phyloP scores from a whole-genome alignment of 1,284 basidiomycete species.

The Ustilago trichophora region DNA sequence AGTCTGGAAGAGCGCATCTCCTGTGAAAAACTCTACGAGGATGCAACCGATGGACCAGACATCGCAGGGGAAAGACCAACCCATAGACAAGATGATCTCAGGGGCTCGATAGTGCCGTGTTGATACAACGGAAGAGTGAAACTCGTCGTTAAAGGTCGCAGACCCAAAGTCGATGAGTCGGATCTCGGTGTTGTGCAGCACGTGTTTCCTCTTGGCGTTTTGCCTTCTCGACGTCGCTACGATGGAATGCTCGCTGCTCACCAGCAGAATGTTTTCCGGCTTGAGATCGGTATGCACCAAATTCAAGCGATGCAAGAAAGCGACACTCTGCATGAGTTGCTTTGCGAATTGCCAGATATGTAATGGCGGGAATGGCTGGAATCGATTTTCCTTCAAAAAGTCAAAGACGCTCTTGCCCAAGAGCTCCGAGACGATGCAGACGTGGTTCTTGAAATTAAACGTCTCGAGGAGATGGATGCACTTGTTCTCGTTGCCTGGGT shows the following conservation, averaged over 20 bases:
- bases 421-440: conserved; percentile 95
- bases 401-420: conserved; percentile 98
- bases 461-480: conserved; percentile 94
- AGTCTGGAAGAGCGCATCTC: conserved; percentile 96
- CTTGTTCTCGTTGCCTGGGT: conserved; percentile 90
- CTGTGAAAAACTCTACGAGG: conserved; percentile 97
- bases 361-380: conserved; percentile 91
- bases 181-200: conserved; percentile 88
- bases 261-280: conserved; percentile 83
- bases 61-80: conserved; percentile 99
- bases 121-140: conserved; percentile 96
- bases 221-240: conserved; percentile 49
- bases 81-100: conserved; percentile 93
- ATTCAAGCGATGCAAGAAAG: conserved; percentile 89
- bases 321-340: conserved; percentile 90
- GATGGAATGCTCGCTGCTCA: conserved; percentile 78
- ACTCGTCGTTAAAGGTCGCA: conserved; percentile 97
- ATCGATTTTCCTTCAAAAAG: conserved; percentile 97
- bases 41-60: conserved; percentile 99
- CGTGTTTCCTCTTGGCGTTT: conserved; percentile 64
- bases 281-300: conserved; percentile 98
- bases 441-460: conserved; percentile 97
- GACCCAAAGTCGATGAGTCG: conserved; percentile 98
- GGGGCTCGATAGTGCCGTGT: conserved; percentile 98
- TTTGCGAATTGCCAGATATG: conserved; percentile 96